Base-by-base conservation (phyloP, 345 rosid genomes). In the Hibiscus trionum region DNA sequence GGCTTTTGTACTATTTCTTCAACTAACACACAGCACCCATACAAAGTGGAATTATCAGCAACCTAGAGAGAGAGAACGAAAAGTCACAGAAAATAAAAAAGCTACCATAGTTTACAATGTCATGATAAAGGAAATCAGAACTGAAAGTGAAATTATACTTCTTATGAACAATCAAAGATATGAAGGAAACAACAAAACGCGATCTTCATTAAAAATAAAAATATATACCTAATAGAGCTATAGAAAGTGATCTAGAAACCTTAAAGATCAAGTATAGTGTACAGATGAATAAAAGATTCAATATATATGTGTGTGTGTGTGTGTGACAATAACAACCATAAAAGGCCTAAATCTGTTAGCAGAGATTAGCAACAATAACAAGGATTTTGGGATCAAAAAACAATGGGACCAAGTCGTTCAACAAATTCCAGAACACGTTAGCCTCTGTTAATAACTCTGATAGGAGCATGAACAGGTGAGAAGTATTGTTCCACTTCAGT, bases 1-100 rank as follows among this genome's bases (percentile, higher is more conserved):
- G 98, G 98, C 71, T 85, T 90, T 78, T 94, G 93, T 66, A 94
- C 88, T 75, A 91, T 76, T 81, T 91, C 98, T 72, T 91, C 97
- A 72, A 91, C 97, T 72, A 91, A 83, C 77, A 91, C 67, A 72
- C 95, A 94, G 82, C 98, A 94, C 11, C 97, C 93, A 80, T 94
- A 94, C 79, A 94, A 83, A 66, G 95, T 91, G 73, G 98, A 88
- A 81, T 90, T 84, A 82, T 91, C 92, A 65, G 93, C 98, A 82
- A 87, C 98, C 98, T 91, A 75, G 27, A 19, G 2, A 50, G 69
- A 46, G 71, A 60, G 19, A 11, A 0, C 21, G 7, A 63, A 21
- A 14, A 9, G 31, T 21, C 14, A 17, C 37, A 55, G 35, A 71
- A 65, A 14, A 53, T 27, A 42, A 14, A 61, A 29, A 62, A 46